Evolutionary conservation across 2,329 filamentous ascomycete species (phyloP).

Genomic region (Fusarium continuum): DNA sequence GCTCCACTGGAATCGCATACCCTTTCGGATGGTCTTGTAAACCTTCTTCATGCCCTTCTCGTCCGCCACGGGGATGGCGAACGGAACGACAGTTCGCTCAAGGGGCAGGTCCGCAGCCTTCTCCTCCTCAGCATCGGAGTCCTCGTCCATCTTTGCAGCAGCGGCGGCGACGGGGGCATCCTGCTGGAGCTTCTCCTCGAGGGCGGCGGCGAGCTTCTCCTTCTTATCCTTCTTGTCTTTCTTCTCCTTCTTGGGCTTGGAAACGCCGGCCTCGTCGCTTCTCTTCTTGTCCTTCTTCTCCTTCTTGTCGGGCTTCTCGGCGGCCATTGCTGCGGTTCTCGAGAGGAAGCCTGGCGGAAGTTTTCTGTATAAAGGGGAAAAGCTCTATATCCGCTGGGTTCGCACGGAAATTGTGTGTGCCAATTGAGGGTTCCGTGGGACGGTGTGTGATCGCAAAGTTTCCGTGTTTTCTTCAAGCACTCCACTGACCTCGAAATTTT

Average conservation of each 20-base stretch:
- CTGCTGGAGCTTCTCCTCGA: slow-evolving; percentile 72
- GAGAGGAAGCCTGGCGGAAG: slow-evolving; percentile 20
- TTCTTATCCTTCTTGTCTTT: slow-evolving; percentile 77
- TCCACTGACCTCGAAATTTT: slow-evolving; percentile 48
- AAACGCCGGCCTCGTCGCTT: slow-evolving; percentile 62
- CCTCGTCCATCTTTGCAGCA: slow-evolving; percentile 54
- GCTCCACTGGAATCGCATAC: slow-evolving; percentile 50
- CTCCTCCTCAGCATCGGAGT: slow-evolving; percentile 59
- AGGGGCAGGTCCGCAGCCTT: slow-evolving; percentile 54
- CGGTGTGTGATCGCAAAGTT: slow-evolving; percentile 39
- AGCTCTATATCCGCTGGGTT: slow-evolving; percentile 24
- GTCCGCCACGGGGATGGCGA: slow-evolving; percentile 82
- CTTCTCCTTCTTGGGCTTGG: slow-evolving; percentile 67
- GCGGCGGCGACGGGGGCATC: slow-evolving; percentile 59
- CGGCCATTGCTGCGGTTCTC: slow-evolving; percentile 53
- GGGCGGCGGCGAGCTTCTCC: slow-evolving; percentile 72
- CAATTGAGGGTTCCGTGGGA: slow-evolving; percentile 37
- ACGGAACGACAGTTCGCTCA: slow-evolving; percentile 76
- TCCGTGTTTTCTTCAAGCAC: slow-evolving; percentile 39
- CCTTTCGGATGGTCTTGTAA: slow-evolving; percentile 65
- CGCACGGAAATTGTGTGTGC: slow-evolving; percentile 10
- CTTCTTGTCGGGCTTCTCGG: slow-evolving; percentile 60
- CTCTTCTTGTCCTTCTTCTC: slow-evolving; percentile 70
- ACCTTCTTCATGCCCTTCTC: slow-evolving; percentile 77
- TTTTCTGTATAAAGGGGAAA: not conserved